phyloP scores from a whole-genome alignment of 2,329 filamentous ascomycete species.

The Akanthomyces lecanii region DNA sequence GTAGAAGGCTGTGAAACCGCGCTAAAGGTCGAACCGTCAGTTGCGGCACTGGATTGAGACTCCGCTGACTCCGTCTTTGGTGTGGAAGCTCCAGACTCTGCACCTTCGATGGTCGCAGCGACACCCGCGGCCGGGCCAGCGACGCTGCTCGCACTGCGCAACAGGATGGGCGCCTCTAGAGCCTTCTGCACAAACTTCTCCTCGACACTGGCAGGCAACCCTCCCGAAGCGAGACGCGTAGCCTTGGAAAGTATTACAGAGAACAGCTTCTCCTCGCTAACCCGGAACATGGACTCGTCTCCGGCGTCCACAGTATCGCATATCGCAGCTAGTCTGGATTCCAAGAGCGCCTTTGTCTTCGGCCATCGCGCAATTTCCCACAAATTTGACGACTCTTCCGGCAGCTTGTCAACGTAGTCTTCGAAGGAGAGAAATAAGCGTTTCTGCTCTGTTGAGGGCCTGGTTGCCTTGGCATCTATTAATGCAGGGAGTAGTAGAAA shows the following conservation, averaged over 20 bases:
- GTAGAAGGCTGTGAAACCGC: slow-evolving; percentile 40
- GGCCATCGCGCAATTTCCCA: slow-evolving; percentile 49
- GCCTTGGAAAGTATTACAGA: slow-evolving; percentile 67
- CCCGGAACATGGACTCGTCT: slow-evolving; percentile 78
- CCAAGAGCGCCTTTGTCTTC: slow-evolving; percentile 48
- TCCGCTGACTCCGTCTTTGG: slow-evolving; percentile 32
- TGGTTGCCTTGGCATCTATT: slow-evolving; percentile 37
- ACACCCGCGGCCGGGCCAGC: background rate
- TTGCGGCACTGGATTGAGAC: slow-evolving; percentile 39
- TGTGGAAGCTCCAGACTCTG: slow-evolving; percentile 26
- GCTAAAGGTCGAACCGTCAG: slow-evolving; percentile 32
- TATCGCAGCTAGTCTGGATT: slow-evolving; percentile 62
- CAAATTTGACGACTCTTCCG: slow-evolving; percentile 53
- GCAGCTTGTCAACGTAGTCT: slow-evolving; percentile 65
- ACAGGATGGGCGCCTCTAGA: slow-evolving; percentile 71
- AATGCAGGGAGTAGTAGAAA: slow-evolving; percentile 79
- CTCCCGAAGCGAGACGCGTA: slow-evolving; percentile 56
- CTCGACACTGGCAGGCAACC: slow-evolving; percentile 76
- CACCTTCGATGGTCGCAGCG: slow-evolving; percentile 3
- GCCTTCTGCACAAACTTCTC: slow-evolving; percentile 74
- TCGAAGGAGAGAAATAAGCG: slow-evolving; percentile 65
- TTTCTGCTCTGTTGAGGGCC: slow-evolving; percentile 46
- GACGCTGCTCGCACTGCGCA: slow-evolving; percentile 47
- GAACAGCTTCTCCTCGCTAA: slow-evolving; percentile 69
- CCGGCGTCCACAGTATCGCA: slow-evolving; percentile 82